These are phyloP conservation scores for Oleoguttula mirabilis DNA, from an alignment of 495 filamentous ascomycete genomes.

Conservation along the genomic window DNA sequence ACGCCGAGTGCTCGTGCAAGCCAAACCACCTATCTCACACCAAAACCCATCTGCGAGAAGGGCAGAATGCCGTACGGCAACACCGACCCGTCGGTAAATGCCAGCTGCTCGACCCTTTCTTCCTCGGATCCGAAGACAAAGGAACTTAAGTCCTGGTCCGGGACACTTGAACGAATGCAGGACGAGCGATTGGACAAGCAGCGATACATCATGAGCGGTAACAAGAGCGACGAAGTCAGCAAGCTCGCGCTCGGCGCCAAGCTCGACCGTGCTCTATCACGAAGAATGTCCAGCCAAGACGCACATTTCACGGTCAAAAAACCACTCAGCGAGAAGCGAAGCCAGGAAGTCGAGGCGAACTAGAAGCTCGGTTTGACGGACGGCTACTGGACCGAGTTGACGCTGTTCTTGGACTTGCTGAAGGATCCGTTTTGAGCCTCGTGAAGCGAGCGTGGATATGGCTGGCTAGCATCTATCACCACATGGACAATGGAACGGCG, in stretches of 20 bases:
- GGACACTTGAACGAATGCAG: slow-evolving; percentile 78
- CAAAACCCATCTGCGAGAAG: slow-evolving; percentile 32
- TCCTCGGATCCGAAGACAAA: slow-evolving; percentile 44
- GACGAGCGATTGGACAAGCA: slow-evolving; percentile 76
- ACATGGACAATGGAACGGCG: too few species aligned
- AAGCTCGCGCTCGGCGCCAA: slow-evolving; percentile 90
- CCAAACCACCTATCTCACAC: slow-evolving; percentile 14
- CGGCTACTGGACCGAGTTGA: not conserved
- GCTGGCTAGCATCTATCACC: too few species aligned
- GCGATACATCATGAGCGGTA: slow-evolving; percentile 66
- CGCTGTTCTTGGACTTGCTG: not conserved
- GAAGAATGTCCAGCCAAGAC: slow-evolving; percentile 85
- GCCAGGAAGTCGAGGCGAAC: slow-evolving; percentile 18
- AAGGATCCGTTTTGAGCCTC: too few species aligned
- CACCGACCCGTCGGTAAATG: slow-evolving; percentile 9
- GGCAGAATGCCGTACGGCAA: not conserved
- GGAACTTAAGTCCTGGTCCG: slow-evolving; percentile 71
- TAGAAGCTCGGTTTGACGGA: not conserved
- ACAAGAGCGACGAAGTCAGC: slow-evolving; percentile 76
- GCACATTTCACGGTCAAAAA: slow-evolving; percentile 51
- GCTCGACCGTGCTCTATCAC: slow-evolving; percentile 78
- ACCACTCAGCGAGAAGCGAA: slow-evolving; percentile 14
- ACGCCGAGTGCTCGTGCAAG: slow-evolving; percentile 2
- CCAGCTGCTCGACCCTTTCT: slow-evolving; percentile 46
- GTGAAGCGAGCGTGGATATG: too few species aligned